Evolutionary conservation across 2,329 filamentous ascomycete genomes (phyloP).

Genomic region (Thelonectria blattea): DNA sequence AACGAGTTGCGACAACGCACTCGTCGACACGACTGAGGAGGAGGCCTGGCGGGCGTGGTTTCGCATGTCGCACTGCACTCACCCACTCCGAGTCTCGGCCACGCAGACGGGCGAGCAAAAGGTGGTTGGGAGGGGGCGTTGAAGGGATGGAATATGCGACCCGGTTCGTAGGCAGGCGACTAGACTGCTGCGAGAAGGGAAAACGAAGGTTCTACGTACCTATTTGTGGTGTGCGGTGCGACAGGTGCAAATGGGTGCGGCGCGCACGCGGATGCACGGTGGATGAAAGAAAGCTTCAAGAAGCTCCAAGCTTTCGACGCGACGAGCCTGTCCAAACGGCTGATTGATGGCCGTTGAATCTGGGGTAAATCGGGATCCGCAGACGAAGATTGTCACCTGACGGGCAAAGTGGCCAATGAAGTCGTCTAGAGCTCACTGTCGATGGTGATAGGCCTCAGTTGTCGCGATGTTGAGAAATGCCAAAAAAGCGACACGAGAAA

Average conservation of each 20-base stretch:
- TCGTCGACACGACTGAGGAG: constrained; percentile 19
- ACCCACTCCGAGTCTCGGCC: constrained; percentile 3
- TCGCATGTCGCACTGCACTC: constrained; percentile 2
- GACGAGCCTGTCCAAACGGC: constrained; percentile 21
- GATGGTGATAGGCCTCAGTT: constrained; percentile 59
- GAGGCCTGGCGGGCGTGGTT: constrained; percentile 3
- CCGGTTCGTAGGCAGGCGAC: constrained; percentile 2
- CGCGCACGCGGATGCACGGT: constrained; percentile 29
- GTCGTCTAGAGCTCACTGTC: constrained; percentile 48
- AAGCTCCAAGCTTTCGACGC: constrained; percentile 30
- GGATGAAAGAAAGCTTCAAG: constrained; percentile 24
- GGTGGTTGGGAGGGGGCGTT: constrained; percentile 15
- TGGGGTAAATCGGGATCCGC: constrained; percentile 42
- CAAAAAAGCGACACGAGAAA: constrained; percentile 43
- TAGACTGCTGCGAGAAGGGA: constrained; percentile 5
- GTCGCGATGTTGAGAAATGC: constrained; percentile 47
- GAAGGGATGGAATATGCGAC: constrained; percentile 3
- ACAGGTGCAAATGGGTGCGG: constrained; percentile 17
- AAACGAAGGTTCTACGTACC: constrained; percentile 31
- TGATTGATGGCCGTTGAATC: constrained; percentile 35
- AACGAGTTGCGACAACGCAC: constrained; percentile 9
- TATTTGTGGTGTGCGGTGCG: constrained; percentile 32
- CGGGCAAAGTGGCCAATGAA: constrained; percentile 54
- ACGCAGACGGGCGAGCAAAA: constrained; percentile 8
- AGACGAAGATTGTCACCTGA: constrained; percentile 58